Percentiles rank a stretch among this genome's conserved stretches.
These are phyloP conservation scores for Boletus subparvulus DNA, from an alignment of 768 basidiomycete species.

Conservation along the genomic window DNA sequence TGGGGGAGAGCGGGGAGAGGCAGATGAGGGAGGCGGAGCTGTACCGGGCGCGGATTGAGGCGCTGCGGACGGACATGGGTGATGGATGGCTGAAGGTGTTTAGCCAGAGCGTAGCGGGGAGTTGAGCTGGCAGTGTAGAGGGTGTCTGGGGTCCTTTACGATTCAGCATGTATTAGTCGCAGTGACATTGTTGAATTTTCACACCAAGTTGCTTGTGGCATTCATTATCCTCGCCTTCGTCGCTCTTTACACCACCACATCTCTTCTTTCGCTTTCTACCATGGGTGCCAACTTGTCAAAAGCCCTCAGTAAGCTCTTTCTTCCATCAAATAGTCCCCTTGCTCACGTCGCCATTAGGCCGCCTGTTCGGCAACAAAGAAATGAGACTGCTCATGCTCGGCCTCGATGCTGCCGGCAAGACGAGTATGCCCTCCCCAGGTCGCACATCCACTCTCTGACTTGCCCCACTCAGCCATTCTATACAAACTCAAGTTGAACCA, in stretches of 20 bases:
- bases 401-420: constrained; percentile 97
- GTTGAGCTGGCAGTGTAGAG: constrained; percentile 12
- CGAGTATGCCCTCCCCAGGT: constrained; percentile 60
- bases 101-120: constrained; percentile 53
- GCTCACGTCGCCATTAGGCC: constrained; percentile 49
- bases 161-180: constrained; percentile 11
- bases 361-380: constrained; percentile 98
- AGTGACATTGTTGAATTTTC: constrained; percentile 23
- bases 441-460: not conserved
- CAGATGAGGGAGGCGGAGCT: constrained; percentile 60
- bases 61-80: constrained; percentile 82
- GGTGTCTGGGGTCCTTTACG: constrained; percentile 32
- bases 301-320: constrained; percentile 57
- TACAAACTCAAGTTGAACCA: constrained; percentile 99
- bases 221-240: constrained; percentile 41
- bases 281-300: constrained; percentile 92
- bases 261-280: constrained; percentile 19
- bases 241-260: constrained; percentile 59
- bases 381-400: constrained; percentile 98
- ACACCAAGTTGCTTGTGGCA: constrained; percentile 30
- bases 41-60: constrained; percentile 77
- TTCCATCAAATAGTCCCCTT: not conserved
- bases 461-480: constrained; percentile 70
- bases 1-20: constrained; percentile 18
- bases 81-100: constrained; percentile 88